phyloP scores from a whole-genome alignment of 2,329 filamentous ascomycete genomes.

The Blumeriella jaapii region DNA sequence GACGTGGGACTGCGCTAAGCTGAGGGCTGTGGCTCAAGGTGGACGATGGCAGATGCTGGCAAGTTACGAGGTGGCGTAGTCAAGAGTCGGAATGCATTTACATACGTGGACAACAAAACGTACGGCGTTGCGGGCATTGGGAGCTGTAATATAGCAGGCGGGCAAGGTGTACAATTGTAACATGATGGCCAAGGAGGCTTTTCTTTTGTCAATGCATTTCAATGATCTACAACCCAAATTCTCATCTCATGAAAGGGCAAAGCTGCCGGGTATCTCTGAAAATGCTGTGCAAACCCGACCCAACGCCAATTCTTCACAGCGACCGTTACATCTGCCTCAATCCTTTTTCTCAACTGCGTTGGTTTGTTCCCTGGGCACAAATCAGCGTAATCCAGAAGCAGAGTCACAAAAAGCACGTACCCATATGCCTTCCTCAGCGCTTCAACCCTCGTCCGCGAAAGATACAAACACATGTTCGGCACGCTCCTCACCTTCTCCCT shows the following conservation, averaged over 20 bases:
- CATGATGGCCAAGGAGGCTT: no score
- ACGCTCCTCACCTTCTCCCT: slow-evolving; percentile 34
- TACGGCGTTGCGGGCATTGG: neutral
- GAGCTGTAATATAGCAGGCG: neutral
- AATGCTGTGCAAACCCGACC: neutral
- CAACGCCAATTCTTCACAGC: neutral
- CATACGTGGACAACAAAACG: neutral
- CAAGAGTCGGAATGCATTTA: no score
- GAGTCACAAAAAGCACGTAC: slow-evolving; percentile 15
- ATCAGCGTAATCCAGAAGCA: slow-evolving; percentile 1
- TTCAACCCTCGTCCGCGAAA: slow-evolving; percentile 42
- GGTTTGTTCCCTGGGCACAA: slow-evolving; percentile 25
- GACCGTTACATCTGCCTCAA: neutral
- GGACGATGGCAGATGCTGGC: no score
- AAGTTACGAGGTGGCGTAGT: no score
- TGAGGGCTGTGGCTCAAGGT: no score
- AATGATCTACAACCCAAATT: no score
- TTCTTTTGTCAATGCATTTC: no score
- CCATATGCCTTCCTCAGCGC: slow-evolving; percentile 37
- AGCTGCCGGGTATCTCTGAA: slow-evolving; percentile 2
- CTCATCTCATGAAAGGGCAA: no score
- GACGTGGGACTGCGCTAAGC: no score
- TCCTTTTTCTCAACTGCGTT: slow-evolving; percentile 15
- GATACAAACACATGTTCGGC: slow-evolving; percentile 48
- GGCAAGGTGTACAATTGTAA: no score